Conservation (phyloP, 495 filamentous ascomycete genomes). For the Pyrenula aspistea region DNA sequence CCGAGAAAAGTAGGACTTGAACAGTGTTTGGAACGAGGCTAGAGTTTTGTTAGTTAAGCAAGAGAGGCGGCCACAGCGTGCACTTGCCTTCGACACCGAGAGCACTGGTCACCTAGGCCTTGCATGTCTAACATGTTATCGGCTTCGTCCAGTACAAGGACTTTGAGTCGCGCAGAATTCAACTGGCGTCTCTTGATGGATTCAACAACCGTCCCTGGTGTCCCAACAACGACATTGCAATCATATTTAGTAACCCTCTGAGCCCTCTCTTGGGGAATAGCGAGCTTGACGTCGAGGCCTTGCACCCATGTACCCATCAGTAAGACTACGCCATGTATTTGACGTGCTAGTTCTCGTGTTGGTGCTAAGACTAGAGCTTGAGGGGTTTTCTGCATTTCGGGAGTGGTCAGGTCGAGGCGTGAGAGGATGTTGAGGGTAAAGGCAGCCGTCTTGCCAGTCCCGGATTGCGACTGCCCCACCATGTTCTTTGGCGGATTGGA, state of each 20-base stretch:
- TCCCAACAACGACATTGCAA: slow-evolving; percentile 76
- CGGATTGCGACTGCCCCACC: slow-evolving; percentile 96
- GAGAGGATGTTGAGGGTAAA: slow-evolving; percentile 86
- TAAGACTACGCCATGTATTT: slow-evolving; percentile 75
- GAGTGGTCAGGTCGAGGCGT: slow-evolving; percentile 58
- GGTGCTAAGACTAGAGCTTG: slow-evolving; percentile 87
- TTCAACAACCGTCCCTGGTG: slow-evolving; percentile 86
- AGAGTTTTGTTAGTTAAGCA: slow-evolving; percentile 6
- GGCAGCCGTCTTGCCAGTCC: slow-evolving; percentile 96
- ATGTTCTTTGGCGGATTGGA: slow-evolving; percentile 74
- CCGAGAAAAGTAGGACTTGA: slow-evolving; percentile 90
- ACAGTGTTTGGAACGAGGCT: slow-evolving; percentile 58
- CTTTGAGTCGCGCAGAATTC: slow-evolving; percentile 49
- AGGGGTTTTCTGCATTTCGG: slow-evolving; percentile 40
- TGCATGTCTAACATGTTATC: slow-evolving; percentile 95
- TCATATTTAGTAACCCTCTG: slow-evolving; percentile 48
- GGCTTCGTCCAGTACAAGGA: slow-evolving; percentile 84
- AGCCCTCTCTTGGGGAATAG: slow-evolving; percentile 63
- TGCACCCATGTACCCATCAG: slow-evolving; percentile 73
- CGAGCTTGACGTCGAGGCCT: slow-evolving; percentile 57
- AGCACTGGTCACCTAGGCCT: slow-evolving; percentile 88
- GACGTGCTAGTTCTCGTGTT: slow-evolving; percentile 86
- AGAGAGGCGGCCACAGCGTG: slow-evolving; percentile 1
- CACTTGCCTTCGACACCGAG: slow-evolving; percentile 71
- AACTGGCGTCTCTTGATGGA: slow-evolving; percentile 62